Evolutionary conservation across 1,284 basidiomycete species (phyloP).

Genomic region (Trametes versicolor): DNA sequence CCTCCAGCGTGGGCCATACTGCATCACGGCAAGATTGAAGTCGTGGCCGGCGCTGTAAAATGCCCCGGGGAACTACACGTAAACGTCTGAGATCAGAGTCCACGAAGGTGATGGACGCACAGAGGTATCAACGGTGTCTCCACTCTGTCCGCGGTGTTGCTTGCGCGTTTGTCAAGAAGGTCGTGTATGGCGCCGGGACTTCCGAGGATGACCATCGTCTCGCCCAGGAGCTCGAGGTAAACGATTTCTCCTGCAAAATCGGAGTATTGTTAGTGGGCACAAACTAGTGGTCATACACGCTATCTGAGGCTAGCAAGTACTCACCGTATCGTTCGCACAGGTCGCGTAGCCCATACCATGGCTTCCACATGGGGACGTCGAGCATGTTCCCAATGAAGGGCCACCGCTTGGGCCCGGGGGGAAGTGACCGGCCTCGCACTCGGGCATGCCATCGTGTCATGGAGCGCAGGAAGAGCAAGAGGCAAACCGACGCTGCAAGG

Average conservation of each 20-base stretch:
- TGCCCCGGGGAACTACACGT: background rate
- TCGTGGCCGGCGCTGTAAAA: background rate
- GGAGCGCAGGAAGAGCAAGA: background rate
- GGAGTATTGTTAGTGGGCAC: background rate
- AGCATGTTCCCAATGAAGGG: slow-evolving; percentile 10
- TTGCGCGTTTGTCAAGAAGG: slow-evolving; percentile 17
- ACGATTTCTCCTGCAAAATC: background rate
- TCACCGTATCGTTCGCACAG: slow-evolving; percentile 10
- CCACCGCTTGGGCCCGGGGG: slow-evolving; percentile 4
- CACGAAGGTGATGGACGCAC: background rate
- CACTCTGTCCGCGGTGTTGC: slow-evolving; percentile 9
- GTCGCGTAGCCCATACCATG: slow-evolving; percentile 13
- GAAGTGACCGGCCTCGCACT: slow-evolving; percentile 3
- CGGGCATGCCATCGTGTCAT: background rate
- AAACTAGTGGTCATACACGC: too few relatives aligned
- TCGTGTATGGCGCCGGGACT: slow-evolving; percentile 10
- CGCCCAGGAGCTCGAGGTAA: slow-evolving; percentile 1
- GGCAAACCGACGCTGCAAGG: background rate
- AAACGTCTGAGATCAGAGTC: background rate
- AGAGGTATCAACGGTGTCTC: slow-evolving; percentile 6
- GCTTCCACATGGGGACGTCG: slow-evolving; percentile 5
- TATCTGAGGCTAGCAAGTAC: background rate
- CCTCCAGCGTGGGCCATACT: slow-evolving; percentile 20
- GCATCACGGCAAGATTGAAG: slow-evolving; percentile 13
- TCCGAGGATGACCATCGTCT: slow-evolving; percentile 11